Evolutionary conservation across 768 basidiomycete species (phyloP).

Genomic region (Leccinum aurantiacum): DNA sequence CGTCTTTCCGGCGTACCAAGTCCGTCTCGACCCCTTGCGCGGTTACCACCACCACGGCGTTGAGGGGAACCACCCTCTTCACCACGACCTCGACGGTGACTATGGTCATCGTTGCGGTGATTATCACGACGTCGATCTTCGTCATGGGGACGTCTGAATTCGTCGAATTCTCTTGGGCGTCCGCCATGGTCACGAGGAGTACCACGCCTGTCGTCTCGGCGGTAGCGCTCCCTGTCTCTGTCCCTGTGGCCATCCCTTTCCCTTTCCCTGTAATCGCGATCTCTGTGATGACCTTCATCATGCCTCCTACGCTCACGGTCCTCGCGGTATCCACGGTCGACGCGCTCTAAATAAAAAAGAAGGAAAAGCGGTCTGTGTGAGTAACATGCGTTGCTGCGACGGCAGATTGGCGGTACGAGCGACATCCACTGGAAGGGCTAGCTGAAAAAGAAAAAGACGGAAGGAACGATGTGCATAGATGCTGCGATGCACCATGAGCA

Average conservation of each 20-base stretch:
- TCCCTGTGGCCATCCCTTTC: conserved; percentile 30
- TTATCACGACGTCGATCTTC: conserved; percentile 52
- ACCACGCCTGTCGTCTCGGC: conserved; percentile 53
- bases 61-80: conserved; percentile 42
- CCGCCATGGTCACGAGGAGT: conserved; percentile 45
- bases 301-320: conserved; percentile 69
- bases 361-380: conserved; percentile 49
- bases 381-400: conserved; percentile 45
- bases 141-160: conserved; percentile 45
- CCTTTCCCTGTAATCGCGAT: conserved; percentile 49
- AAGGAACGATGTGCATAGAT: conserved; percentile 46
- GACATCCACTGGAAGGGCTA: conserved; percentile 54
- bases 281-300: conserved; percentile 52
- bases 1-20: conserved; percentile 73
- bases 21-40: conserved; percentile 47
- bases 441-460: conserved; percentile 42
- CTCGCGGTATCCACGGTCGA: conserved; percentile 55
- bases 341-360: conserved; percentile 46
- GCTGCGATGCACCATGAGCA: conserved; percentile 62
- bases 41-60: conserved; percentile 47
- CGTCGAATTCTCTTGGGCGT: conserved; percentile 48
- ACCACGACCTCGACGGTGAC: conserved; percentile 31
- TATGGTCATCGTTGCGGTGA: conserved; percentile 44
- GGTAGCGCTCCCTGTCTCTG: conserved; percentile 38
- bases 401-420: conserved; percentile 42